Evolutionary conservation across 805 yeast genomes (phyloP), one percentile per base, ranked within the genome.

Genomic region (Wickerhamiella qilinensis): DNA sequence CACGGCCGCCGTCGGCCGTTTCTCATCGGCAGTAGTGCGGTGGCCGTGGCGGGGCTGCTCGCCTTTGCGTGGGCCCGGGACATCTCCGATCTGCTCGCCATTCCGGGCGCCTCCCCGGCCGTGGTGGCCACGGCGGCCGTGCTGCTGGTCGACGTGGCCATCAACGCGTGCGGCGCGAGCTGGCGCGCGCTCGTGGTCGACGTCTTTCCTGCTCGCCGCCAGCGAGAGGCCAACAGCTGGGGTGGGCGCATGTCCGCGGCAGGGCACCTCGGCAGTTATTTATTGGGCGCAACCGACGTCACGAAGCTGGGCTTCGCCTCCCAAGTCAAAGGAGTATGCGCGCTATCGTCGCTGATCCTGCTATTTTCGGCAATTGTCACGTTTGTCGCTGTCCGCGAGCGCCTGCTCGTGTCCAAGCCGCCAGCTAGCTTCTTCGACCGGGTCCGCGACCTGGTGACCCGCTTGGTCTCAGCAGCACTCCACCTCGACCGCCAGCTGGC

Each of bases 201-300:
- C 48, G 68, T 70, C 43, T 72, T 73, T 6, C 70, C 76, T 4
- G 61, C 71, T 1, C 54, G 59, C 37, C 79, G 71, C 45, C 80
- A 75, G 46, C 71, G 68, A 39, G 48, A 58, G 4, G 75, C 77
- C 8, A 74, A 73, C 50, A 79, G 77, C 1, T 71, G 76, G 77
- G 80, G 78, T 1, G 77, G 79, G 1, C 56, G 76, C 36, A 63
- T 75, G 73, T 70, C 72, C 37, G 75, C 79, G 0, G 58, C 60
- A 1, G 75, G 76, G 44, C 75, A 74, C 43, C 69, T 75, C 11
- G 46, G 68, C 18, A 78, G 79, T 3, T 75, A 69, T 49, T 62
- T 64, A 46, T 45, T 75, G 28, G 75, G 77, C 3, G 57, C 75
- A 0, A 44, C 68, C 24, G 61, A 72, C 40, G 50, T 74, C 33